phyloP scores from a whole-genome alignment of 177 flowering plant species.

The Vitis hybrid region DNA sequence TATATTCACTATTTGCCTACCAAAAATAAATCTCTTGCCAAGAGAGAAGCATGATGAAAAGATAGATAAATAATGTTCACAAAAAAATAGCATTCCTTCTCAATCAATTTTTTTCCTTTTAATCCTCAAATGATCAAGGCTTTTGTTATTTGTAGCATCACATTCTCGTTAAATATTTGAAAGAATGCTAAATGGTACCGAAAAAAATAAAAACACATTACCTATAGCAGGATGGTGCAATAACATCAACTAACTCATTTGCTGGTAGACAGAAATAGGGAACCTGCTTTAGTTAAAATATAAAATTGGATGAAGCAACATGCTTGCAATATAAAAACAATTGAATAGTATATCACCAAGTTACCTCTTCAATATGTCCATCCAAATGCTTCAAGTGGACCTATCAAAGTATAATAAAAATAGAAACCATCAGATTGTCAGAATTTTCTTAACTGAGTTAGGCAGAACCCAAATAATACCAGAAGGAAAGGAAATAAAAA shows the following conservation, averaged over 20 bases:
- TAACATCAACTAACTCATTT: conserved; percentile 93
- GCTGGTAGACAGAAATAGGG: conserved; percentile 99
- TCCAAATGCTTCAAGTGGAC: conserved; percentile 98
- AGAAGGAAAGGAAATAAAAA: too few species aligned
- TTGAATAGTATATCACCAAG: neutral
- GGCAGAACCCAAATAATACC: too few species aligned
- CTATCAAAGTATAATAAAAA: conserved; percentile 32
- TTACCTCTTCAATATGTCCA: conserved; percentile 98
- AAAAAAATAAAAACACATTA: conserved; percentile 21
- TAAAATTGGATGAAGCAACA: conserved; percentile 23
- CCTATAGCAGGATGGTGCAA: conserved; percentile 99
- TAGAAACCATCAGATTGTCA: too few species aligned
- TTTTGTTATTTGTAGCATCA: too few species aligned
- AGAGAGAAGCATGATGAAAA: too few species aligned
- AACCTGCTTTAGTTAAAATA: conserved; percentile 67
- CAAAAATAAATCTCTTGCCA: too few species aligned
- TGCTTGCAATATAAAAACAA: conserved; percentile 5
- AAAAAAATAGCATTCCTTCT: too few species aligned
- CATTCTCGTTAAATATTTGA: neutral
- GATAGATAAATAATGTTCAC: too few species aligned
- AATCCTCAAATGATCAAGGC: too few species aligned
- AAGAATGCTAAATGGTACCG: neutral
- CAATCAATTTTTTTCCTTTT: too few species aligned
- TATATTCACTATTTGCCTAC: too few species aligned
- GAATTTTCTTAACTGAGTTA: too few species aligned